These are phyloP conservation scores for Agaricus blazei DNA, from an alignment of 768 basidiomycete genomes.

Conservation along the genomic window DNA sequence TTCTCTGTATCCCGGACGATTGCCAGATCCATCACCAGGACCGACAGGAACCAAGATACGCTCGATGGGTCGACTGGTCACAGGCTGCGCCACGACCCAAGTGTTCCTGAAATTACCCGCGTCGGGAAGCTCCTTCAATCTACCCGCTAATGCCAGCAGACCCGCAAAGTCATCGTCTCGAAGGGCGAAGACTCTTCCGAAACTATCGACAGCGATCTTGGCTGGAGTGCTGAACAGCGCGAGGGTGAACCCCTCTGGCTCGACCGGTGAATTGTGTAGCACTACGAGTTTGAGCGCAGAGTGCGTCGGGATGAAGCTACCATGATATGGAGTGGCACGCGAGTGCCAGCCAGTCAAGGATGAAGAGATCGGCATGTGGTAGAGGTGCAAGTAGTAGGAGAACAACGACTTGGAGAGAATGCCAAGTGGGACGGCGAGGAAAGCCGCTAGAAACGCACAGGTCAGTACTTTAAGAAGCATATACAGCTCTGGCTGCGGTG, in stretches of 20 bases:
- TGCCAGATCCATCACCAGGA: neutral
- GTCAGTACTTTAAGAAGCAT: too few relatives aligned
- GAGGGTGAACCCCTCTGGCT: slow-evolving; percentile 30
- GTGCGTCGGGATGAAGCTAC: slow-evolving; percentile 21
- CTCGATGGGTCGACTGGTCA: slow-evolving; percentile 29
- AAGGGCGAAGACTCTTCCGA: slow-evolving; percentile 24
- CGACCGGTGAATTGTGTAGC: slow-evolving; percentile 27
- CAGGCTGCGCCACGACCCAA: slow-evolving; percentile 26
- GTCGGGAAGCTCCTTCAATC: slow-evolving; percentile 18
- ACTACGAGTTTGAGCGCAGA: slow-evolving; percentile 24
- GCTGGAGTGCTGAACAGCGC: slow-evolving; percentile 23
- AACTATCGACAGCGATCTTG: slow-evolving; percentile 23
- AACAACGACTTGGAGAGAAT: neutral
- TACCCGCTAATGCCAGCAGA: slow-evolving; percentile 20
- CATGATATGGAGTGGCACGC: slow-evolving; percentile 21
- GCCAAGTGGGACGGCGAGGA: neutral
- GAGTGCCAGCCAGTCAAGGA: slow-evolving; percentile 22
- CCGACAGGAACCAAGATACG: slow-evolving; percentile 22
- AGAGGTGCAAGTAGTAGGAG: neutral
- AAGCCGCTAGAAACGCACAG: neutral
- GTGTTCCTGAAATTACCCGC: slow-evolving; percentile 27
- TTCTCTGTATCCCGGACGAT: slow-evolving; percentile 18
- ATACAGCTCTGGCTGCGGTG: too few relatives aligned
- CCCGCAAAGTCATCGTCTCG: slow-evolving; percentile 20
- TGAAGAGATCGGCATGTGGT: slow-evolving; percentile 15